Evolutionary conservation across 2,329 filamentous ascomycete genomes (phyloP), one percentile per base, ranked within the genome.

Genomic region (Talaromyces piceae): DNA sequence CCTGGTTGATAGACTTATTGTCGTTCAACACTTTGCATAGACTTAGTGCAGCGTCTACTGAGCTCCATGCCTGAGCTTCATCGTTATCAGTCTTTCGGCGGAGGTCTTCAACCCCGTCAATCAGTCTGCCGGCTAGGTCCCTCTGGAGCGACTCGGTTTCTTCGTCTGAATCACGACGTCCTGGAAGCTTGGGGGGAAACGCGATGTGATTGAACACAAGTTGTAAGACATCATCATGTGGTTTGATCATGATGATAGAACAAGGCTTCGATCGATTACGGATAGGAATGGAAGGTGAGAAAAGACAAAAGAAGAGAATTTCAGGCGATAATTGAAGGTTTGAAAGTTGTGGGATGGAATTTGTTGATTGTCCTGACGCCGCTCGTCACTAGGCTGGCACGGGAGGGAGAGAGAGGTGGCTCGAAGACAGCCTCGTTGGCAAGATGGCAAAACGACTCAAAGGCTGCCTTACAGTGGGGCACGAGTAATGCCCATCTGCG

Each of bases 21-120:
- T 47, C 47, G 20, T 59, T 60, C 16, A 57, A 39, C 5, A 50
- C 18, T 26, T 47, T 46, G 33, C 59, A 60, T 41, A 41, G 48
- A 39, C 57, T 47, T 13, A 63, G 45, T 1, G 50, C 47, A 3
- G 31, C 39, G 1, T 33, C 16, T 30, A 44, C 18, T 30, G n/a
- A 28, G n/a, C 16, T 11, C 45, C 33, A 49, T n/a, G 13, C 28
- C n/a, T 28, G 1, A 16, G 22, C 4, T 22, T 12, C 16, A 9
- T 47, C 31, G 31, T 39, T 26, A 8, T 26, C 31, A 11, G 28
- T 12, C 8, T 47, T 33, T 25, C 37, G 45, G 7, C 37, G 16
- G 11, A 47, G 45, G 37, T 7, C 37, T 7, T n/a, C 20, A 4
- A 47, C 30, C n/a, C 11, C 45, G 18, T 33, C 9, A 7, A 47